A percentile compares a stretch with the other conserved stretches of the same genome.
These are phyloP conservation scores for Rhizophlyctis rosea DNA, from an alignment of 192 early-diverging fungal species.

Conservation along the genomic window DNA sequence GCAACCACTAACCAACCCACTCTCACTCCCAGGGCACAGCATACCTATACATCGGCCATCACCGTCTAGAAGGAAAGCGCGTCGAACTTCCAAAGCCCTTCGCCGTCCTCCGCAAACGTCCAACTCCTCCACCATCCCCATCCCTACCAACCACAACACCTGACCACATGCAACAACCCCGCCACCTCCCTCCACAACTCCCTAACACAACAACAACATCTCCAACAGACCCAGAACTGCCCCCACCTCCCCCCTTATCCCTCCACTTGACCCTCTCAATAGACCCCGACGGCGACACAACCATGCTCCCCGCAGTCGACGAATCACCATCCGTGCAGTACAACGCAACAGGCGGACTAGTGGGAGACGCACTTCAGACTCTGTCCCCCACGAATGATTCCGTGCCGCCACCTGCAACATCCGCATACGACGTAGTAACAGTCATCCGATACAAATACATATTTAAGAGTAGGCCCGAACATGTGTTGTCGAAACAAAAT, in stretches of 20 bases:
- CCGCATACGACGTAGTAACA: conserved; percentile 27
- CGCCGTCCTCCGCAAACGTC: conserved; percentile 12
- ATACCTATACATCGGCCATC: conserved; percentile 23
- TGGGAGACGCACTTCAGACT: background rate
- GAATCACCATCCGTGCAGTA: background rate
- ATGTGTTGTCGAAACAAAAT: conserved; percentile 22
- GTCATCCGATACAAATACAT: conserved; percentile 24
- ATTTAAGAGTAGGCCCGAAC: conserved; percentile 25
- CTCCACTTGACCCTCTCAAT: background rate
- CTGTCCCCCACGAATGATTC: background rate
- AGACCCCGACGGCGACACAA: background rate
- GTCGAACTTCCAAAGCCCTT: conserved; percentile 20
- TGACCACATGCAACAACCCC: too few relatives aligned
- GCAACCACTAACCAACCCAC: too few relatives aligned
- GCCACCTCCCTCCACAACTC: background rate
- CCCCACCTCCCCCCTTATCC: conserved; percentile 1
- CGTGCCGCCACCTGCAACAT: too few relatives aligned
- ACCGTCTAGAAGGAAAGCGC: conserved; percentile 20
- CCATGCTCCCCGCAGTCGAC: background rate
- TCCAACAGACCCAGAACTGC: conserved; percentile 1
- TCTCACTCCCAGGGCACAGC: conserved; percentile 25
- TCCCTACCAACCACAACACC: too few relatives aligned
- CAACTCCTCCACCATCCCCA: background rate
- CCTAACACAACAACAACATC: too few relatives aligned
- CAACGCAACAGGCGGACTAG: background rate